Evolutionary conservation across 768 basidiomycete species (phyloP), one percentile per base, ranked within the genome.

Genomic region (Termitomyces sp.): DNA sequence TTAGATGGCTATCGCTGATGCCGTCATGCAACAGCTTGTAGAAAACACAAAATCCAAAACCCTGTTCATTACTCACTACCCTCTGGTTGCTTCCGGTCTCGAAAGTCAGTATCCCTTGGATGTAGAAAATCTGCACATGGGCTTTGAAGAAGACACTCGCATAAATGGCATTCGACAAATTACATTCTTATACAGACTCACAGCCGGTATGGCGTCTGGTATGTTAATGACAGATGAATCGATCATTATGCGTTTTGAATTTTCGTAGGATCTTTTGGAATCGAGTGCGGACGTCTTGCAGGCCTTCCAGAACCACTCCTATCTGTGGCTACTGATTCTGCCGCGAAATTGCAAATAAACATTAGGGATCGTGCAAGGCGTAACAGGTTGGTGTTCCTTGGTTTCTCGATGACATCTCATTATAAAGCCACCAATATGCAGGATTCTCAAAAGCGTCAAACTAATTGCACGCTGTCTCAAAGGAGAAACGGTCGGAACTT

Each of bases 51-150:
- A 79, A 61, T 87, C 85, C 72, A 88, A 87, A 70, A 91, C 89
- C 1, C 72, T 98, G 38, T 98, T 98, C 71, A 96, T 98, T 67
- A 98, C 96, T 0, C 95, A 98, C 69, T 98, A 97, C 67, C 94
- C 95, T 4, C 76, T 87, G 38, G 82, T 96, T 13, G 92, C 92
- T n/a, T 72, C 77, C 4, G 84, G 85, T 47, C 68, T 93, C 28
- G 83, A 84, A 64, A 77, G 75, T 32, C 78, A 78, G 58, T 88
- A 82, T 68, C 85, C 88, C 1, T 61, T 68, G 14, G 79, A 84
- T 14, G 75, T 93, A 40, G 79, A 86, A 64, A 95, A 95, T 68
- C 70, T 89, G 65, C 94, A 97, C 67, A 95, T 98, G 91, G 86
- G 85, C 28, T 96, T 91, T 66, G 79, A 81, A 26, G 84, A 87